Evolutionary conservation across 441 rosid species (phyloP), one percentile per base, ranked within the genome.

Genomic region (Euphorbia corollata): DNA sequence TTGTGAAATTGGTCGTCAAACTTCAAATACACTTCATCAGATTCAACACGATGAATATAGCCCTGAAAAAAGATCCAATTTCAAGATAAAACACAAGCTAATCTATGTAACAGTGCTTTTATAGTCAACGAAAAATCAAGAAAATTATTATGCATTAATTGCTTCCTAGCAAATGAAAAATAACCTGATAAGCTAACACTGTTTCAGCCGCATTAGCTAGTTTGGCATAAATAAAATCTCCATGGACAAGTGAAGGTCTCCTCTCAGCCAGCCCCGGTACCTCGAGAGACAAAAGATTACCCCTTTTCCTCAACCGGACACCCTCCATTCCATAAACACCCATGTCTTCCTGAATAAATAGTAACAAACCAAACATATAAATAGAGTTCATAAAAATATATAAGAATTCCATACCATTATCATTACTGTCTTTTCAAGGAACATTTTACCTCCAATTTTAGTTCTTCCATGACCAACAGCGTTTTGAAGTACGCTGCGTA

Each of bases 241-340:
- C 89, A 68, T 78, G 82, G 6, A 82, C 79, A 78, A 87, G 85
- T 22, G 89, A 85, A 36, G 92, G 89, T 77, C 89, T 78, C 73
- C 75, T 80, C 79, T 85, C 92, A 58, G 89, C 89, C 34, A 87
- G 79, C 38, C 87, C 92, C 7, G 85, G 87, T 63, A 87, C 87
- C 59, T 60, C 62, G 60, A 87, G 87, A 62, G 80, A 61, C 24
- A 82, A 69, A 24, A 59, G 77, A 19, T 64, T 16, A 10, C 86
- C 80, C 76, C 58, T 83, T 68, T 67, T 76, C 61, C 68, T 82
- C 84, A 87, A 73, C 47, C 48, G 30, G 22, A 81, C 83, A 61
- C 59, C 15, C 67, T 80, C 84, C 88, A 87, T 78, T 69, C 72
- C 75, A 75, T 85, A 68, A 27, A 59, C 16, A 73, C 77, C 74